phyloP scores from a whole-genome alignment of 2,329 filamentous ascomycete genomes.

The Colletotrichum camelliae region DNA sequence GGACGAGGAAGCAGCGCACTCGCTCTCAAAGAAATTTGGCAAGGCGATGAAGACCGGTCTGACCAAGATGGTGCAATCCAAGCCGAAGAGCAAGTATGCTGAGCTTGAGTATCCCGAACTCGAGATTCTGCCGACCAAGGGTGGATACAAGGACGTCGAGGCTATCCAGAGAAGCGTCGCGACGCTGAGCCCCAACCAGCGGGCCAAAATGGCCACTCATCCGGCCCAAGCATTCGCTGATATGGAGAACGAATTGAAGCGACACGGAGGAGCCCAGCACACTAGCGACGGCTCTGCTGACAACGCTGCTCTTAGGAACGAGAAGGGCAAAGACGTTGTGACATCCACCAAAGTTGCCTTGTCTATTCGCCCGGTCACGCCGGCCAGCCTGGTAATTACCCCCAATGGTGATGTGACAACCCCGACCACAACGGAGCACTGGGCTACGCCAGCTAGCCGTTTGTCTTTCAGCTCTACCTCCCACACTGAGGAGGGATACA shows the following conservation, averaged over 20 bases:
- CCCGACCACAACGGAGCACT: slow-evolving; percentile 8
- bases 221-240: slow-evolving; percentile 7
- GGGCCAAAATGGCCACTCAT: background rate
- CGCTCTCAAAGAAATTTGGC: slow-evolving; percentile 34
- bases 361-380: slow-evolving; percentile 11
- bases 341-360: background rate
- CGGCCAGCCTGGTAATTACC: background rate
- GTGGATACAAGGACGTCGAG: slow-evolving; percentile 34
- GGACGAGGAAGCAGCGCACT: slow-evolving; percentile 22
- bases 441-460: slow-evolving; percentile 16
- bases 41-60: slow-evolving; percentile 31
- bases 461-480: background rate
- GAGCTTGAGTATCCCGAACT: slow-evolving; percentile 40
- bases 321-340: background rate
- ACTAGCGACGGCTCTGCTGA: background rate
- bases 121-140: slow-evolving; percentile 36
- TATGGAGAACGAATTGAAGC: background rate
- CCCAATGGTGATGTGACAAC: background rate
- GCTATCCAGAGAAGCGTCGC: slow-evolving; percentile 36
- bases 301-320: background rate
- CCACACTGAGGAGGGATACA: background rate
- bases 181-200: slow-evolving; percentile 27
- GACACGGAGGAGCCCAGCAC: background rate
- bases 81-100: background rate
- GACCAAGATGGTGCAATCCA: slow-evolving; percentile 28